A percentile compares a stretch with the other conserved stretches of the same genome.
Conservation (phyloP, 352 stramenopile species). For the Plasmopara viticola region DNA sequence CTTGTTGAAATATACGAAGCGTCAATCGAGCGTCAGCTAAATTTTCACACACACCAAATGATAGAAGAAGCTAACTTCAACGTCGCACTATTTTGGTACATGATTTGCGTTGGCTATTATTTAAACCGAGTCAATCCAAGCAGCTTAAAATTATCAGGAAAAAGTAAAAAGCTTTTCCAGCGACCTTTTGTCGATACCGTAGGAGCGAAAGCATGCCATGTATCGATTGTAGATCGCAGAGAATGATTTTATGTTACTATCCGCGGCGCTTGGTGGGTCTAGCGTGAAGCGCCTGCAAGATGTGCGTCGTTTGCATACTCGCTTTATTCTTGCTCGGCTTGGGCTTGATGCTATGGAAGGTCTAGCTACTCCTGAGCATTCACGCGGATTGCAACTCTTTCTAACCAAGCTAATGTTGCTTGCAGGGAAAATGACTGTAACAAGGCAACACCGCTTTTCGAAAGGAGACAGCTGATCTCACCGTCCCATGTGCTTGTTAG, state of each 20-base stretch:
- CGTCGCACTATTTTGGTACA: slow-evolving; percentile 90
- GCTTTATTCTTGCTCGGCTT: slow-evolving; percentile 87
- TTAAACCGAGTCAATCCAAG: slow-evolving; percentile 91
- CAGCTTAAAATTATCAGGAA: slow-evolving; percentile 93
- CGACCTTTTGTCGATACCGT: slow-evolving; percentile 64
- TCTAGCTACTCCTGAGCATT: slow-evolving; percentile 55
- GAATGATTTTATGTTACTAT: slow-evolving; percentile 93
- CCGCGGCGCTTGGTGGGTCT: slow-evolving; percentile 83
- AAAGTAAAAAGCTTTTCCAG: slow-evolving; percentile 70
- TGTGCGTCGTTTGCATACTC: slow-evolving; percentile 87
- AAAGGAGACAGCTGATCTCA: slow-evolving; percentile 85
- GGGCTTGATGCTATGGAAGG: slow-evolving; percentile 92
- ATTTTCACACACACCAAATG: slow-evolving; percentile 92
- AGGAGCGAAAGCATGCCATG: slow-evolving; percentile 18
- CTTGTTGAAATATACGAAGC: slow-evolving; percentile 75
- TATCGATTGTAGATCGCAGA: slow-evolving; percentile 93
- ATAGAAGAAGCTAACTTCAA: slow-evolving; percentile 92
- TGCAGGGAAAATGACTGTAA: slow-evolving; percentile 13
- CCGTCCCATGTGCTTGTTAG: slow-evolving; percentile 80
- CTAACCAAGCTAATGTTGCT: slow-evolving; percentile 29
- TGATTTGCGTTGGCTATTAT: slow-evolving; percentile 89
- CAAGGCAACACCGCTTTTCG: slow-evolving; percentile 79
- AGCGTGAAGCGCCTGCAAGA: slow-evolving; percentile 88
- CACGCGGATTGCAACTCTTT: slow-evolving; percentile 63
- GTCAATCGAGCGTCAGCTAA: slow-evolving; percentile 58